Base-by-base conservation (phyloP, 2,329 filamentous ascomycete genomes). In the Colletotrichum sp. region DNA sequence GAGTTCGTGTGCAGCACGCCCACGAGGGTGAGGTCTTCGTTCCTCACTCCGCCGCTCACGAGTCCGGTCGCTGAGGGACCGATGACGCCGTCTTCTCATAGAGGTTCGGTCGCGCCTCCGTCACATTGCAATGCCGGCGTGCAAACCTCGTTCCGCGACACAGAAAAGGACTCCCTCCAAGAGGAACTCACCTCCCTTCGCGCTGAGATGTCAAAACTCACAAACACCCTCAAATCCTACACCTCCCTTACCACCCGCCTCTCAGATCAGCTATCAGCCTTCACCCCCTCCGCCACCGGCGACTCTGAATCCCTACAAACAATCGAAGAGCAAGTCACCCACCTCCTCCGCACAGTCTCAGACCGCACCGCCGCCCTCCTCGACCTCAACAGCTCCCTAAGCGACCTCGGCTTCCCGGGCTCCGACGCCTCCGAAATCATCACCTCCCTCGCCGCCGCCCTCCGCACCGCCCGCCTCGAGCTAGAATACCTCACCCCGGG, bases 401-500 rank as follows among this genome's bases (percentile, higher is more conserved):
- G 80, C 10, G 80, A 81, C 2, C 86, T 93, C 1, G 91, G 90
- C 8, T 93, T 93, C 78, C 80, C 84, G 0, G 88, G 89, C 1
- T 76, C 78, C 8, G 88, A 90, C 75, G 86, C 88, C 0, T 71
- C 83, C n/a, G 87, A 88, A n/a, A 87, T 90, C 72, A 80, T 93
- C 9, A 76, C 84, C 2, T 85, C 88, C 0, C 85, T 93, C 15
- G 81, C 86, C 0, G 77, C 84, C 3, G 86, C 88, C 3, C 90
- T 93, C 83, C 89, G 91, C 24, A 82, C 88, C 3, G 91, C 91
- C 2, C 88, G 92, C 2, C 83, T 93, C 0, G 91, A 93, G 78
- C 87, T 93, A 4, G 92, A 93, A 81, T 92, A 92, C 79, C 86
- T 93, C 24, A 90, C 88, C 0, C 91, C 91, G 0, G 91, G 91